A percentile compares a stretch with the other conserved stretches of the same genome.
These are phyloP conservation scores for Aspergillus terreus DNA, from an alignment of 2,329 filamentous ascomycete genomes.

Conservation along the genomic window DNA sequence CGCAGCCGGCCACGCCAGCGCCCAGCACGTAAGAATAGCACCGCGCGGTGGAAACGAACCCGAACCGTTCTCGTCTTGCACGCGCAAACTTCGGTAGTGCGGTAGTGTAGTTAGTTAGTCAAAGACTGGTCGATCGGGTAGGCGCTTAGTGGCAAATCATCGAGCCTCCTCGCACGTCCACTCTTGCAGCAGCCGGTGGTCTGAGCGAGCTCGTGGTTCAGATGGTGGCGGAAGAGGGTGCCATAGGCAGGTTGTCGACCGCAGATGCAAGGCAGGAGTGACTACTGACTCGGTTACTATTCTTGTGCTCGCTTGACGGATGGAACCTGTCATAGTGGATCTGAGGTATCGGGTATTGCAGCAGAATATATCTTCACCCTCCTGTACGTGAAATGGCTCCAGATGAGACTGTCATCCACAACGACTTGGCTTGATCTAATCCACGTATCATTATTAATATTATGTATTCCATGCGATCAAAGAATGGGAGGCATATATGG, in stretches of 20 bases:
- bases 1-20: conserved; percentile 18
- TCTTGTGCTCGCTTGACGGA: not conserved
- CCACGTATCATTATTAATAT: too few species aligned
- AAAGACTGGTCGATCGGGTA: not conserved
- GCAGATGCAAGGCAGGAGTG: not conserved
- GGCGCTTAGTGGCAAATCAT: conserved; percentile 5
- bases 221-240: not conserved
- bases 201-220: not conserved
- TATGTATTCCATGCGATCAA: too few species aligned
- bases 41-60: not conserved
- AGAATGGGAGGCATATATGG: too few species aligned
- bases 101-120: not conserved
- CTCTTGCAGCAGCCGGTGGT: not conserved
- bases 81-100: too few species aligned
- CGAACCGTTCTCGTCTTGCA: not conserved
- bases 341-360: too few species aligned
- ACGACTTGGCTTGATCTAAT: too few species aligned
- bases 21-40: conserved; percentile 14
- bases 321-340: too few species aligned
- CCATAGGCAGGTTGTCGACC: not conserved
- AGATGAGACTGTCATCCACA: too few species aligned
- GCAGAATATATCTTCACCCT: too few species aligned
- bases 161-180: not conserved
- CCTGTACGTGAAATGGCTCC: too few species aligned
- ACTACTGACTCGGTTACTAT: not conserved